Evolutionary conservation across 208 protist genomes (phyloP).

Genomic region (Crithidia bombi): DNA sequence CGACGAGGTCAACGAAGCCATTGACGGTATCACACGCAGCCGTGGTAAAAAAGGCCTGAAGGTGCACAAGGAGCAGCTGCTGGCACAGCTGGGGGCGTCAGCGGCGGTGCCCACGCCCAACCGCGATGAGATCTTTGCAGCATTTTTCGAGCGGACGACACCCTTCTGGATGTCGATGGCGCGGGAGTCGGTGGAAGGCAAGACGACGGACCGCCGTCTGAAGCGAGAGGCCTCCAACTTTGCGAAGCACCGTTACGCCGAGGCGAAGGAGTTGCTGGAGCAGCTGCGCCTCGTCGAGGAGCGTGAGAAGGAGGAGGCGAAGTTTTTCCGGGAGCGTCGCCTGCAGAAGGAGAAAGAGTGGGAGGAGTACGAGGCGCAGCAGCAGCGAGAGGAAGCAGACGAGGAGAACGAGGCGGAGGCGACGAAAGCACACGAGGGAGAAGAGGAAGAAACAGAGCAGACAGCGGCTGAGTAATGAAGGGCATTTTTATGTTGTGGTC

Average conservation of each 20-base stretch:
- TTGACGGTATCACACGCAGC: slow-evolving; percentile 58
- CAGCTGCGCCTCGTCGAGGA: slow-evolving; percentile 87
- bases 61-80: slow-evolving; percentile 86
- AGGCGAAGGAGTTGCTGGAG: slow-evolving; percentile 71
- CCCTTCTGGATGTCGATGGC: slow-evolving; percentile 78
- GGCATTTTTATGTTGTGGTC: no score
- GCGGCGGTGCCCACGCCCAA: slow-evolving; percentile 70
- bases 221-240: slow-evolving; percentile 53
- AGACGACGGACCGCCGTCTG: slow-evolving; percentile 24
- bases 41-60: slow-evolving; percentile 87
- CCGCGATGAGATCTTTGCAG: slow-evolving; percentile 52
- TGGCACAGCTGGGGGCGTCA: slow-evolving; percentile 74
- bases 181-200: slow-evolving; percentile 52
- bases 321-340: slow-evolving; percentile 74
- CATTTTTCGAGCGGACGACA: slow-evolving; percentile 66
- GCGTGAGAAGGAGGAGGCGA: slow-evolving; percentile 71
- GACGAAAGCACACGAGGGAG: background rate
- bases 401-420: background rate
- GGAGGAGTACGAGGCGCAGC: slow-evolving; percentile 63
- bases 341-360: slow-evolving; percentile 82
- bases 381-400: slow-evolving; percentile 31
- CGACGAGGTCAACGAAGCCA: slow-evolving; percentile 30
- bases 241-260: slow-evolving; percentile 60
- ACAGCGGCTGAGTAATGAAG: background rate
- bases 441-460: background rate